A percentile compares a stretch with the other conserved stretches of the same genome.
Evolutionary conservation across 192 early-diverging fungal species (phyloP).

Genomic region (Thoreauomyces humboldtii): DNA sequence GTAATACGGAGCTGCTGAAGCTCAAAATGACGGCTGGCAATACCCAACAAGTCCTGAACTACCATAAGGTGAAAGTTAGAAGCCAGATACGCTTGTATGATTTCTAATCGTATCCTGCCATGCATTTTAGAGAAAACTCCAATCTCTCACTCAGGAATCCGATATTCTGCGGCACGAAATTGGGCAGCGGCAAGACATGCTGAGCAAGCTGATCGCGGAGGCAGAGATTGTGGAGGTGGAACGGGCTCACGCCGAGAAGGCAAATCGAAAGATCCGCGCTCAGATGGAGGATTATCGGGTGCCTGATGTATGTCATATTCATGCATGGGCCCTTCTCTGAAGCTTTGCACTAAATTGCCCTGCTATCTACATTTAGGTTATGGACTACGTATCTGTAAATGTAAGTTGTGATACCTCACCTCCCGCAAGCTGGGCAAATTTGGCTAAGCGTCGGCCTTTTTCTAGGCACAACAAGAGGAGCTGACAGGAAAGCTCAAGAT

Average conservation of each 20-base stretch:
- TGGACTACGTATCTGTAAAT: constrained; percentile 51
- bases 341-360: background rate
- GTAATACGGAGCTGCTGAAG: constrained; percentile 60
- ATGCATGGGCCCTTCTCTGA: background rate
- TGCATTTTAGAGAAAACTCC: constrained; percentile 46
- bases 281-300: constrained; percentile 53
- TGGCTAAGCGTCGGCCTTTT: background rate
- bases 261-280: constrained; percentile 32
- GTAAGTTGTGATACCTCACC: constrained; percentile 10
- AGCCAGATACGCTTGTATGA: background rate
- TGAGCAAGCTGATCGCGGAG: constrained; percentile 46
- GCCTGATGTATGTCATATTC: constrained; percentile 51
- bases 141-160: constrained; percentile 42
- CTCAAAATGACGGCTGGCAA: constrained; percentile 64
- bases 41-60: constrained; percentile 57
- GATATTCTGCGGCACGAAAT: constrained; percentile 45
- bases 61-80: constrained; percentile 45
- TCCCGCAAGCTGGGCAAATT: constrained; percentile 7
- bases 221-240: constrained; percentile 42
- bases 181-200: constrained; percentile 41
- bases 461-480: constrained; percentile 52
- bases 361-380: constrained; percentile 30
- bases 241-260: constrained; percentile 30
- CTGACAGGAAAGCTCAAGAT: constrained; percentile 47
- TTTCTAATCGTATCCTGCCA: background rate